These are phyloP conservation scores for Coccomyxa subellipsoidea DNA, from an alignment of 163 green algal genomes.

Conservation along the genomic window DNA sequence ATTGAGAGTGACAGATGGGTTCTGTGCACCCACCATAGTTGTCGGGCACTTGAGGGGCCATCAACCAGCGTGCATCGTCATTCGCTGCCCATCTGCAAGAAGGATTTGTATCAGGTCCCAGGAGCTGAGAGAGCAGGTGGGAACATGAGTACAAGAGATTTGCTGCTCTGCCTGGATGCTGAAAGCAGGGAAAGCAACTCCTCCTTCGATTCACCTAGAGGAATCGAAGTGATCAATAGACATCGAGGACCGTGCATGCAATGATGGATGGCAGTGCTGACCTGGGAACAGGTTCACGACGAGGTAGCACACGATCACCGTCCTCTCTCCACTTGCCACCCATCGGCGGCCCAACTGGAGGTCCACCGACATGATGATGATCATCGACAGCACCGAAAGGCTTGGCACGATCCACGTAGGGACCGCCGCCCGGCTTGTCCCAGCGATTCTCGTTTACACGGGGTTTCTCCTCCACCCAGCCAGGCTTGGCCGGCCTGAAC, in stretches of 20 bases:
- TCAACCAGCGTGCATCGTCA: background rate
- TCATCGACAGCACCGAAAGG: background rate
- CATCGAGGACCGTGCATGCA: too few species aligned
- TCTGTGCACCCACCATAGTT: background rate
- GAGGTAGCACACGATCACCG: background rate
- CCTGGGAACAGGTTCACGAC: background rate
- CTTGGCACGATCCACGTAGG: background rate
- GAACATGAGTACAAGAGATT: background rate
- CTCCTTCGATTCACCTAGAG: too few species aligned
- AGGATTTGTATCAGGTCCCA: background rate
- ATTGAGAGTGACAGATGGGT: too few species aligned
- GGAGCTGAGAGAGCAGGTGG: background rate
- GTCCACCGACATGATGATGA: background rate
- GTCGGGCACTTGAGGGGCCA: background rate
- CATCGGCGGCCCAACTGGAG: background rate
- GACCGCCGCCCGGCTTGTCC: background rate
- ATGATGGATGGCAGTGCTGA: too few species aligned
- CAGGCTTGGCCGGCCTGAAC: background rate
- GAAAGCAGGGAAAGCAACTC: background rate
- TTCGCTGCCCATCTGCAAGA: background rate
- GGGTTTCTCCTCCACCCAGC: background rate
- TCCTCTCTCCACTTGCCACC: conserved; percentile 8
- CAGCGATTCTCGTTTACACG: background rate
- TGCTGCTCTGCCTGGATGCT: background rate
- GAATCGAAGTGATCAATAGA: too few species aligned